Evolutionary conservation across 345 rosid species (phyloP).

Genomic region (Corchorus olitorius): DNA sequence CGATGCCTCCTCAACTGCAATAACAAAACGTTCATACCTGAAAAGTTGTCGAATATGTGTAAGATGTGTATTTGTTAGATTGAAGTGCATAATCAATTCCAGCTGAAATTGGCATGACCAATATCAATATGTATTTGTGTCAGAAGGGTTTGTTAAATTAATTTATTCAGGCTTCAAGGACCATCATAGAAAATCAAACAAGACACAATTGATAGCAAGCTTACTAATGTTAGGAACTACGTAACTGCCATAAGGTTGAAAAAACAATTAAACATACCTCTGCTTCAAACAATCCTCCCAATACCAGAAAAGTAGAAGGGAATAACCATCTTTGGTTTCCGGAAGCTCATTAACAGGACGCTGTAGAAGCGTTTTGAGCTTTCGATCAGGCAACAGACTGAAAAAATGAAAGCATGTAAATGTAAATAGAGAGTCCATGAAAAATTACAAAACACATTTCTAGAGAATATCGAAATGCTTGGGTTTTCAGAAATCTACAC

Average conservation of each 20-base stretch:
- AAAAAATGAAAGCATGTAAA: slow-evolving; percentile 1
- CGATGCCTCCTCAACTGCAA: slow-evolving; percentile 90
- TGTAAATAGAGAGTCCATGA: slow-evolving; percentile 5
- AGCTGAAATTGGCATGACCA: background rate
- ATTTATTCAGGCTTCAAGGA: background rate
- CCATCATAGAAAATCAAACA: background rate
- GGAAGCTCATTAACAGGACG: slow-evolving; percentile 70
- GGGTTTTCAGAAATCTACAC: background rate
- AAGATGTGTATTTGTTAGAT: background rate
- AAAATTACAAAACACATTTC: background rate
- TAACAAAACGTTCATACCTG: slow-evolving; percentile 86
- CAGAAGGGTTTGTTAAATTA: background rate
- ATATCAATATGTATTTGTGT: background rate
- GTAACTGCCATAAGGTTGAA: background rate
- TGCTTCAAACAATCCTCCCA: slow-evolving; percentile 98
- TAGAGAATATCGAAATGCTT: background rate
- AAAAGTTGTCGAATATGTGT: slow-evolving; percentile 1
- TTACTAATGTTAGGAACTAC: background rate
- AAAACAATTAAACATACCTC: slow-evolving; percentile 47
- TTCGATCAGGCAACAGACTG: slow-evolving; percentile 91
- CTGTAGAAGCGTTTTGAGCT: slow-evolving; percentile 89
- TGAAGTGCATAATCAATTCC: background rate
- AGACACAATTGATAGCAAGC: background rate
- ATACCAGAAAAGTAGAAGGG: slow-evolving; percentile 92
- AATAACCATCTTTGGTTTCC: slow-evolving; percentile 87